These are phyloP conservation scores for Penicillium salamii DNA, from an alignment of 495 filamentous ascomycete species.

Conservation along the genomic window DNA sequence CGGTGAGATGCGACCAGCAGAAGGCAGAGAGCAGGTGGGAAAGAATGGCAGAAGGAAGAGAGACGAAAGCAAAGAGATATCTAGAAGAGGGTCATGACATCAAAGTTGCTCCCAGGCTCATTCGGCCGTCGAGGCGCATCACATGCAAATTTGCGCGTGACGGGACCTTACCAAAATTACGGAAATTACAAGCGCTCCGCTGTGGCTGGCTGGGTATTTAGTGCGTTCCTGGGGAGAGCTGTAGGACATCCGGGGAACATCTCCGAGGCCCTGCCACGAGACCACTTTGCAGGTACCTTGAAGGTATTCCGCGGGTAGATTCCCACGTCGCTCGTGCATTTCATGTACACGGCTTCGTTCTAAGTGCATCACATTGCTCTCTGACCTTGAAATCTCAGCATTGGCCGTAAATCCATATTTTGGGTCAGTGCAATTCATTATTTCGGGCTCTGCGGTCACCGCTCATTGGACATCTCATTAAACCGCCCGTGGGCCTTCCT, in stretches of 20 bases:
- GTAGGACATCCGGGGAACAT: constrained; percentile 8
- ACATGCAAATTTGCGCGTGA: constrained; percentile 43
- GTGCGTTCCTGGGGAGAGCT: constrained; percentile 6
- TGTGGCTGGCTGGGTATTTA: constrained; percentile 1
- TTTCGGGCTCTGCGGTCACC: constrained; percentile 6
- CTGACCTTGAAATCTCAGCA: background rate
- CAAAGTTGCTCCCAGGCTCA: background rate
- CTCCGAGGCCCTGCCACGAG: constrained; percentile 7
- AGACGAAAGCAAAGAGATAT: constrained; percentile 5
- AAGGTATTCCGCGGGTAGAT: constrained; percentile 3
- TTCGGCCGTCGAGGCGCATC: constrained; percentile 26
- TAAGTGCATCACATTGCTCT: no score
- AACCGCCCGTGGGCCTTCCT: constrained; percentile 9
- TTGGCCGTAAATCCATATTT: background rate
- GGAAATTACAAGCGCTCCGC: constrained; percentile 7
- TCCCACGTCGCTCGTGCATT: background rate
- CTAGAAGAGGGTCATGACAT: constrained; percentile 11
- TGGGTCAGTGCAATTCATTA: constrained; percentile 7
- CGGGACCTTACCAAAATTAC: constrained; percentile 31
- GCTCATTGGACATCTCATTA: constrained; percentile 10
- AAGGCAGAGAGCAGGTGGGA: background rate
- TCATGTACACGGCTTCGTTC: background rate
- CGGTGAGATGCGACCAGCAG: background rate
- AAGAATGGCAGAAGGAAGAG: constrained; percentile 3
- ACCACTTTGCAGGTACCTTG: background rate